phyloP scores from a whole-genome alignment of 2,329 filamentous ascomycete genomes.

The Pyrenophora graminea region DNA sequence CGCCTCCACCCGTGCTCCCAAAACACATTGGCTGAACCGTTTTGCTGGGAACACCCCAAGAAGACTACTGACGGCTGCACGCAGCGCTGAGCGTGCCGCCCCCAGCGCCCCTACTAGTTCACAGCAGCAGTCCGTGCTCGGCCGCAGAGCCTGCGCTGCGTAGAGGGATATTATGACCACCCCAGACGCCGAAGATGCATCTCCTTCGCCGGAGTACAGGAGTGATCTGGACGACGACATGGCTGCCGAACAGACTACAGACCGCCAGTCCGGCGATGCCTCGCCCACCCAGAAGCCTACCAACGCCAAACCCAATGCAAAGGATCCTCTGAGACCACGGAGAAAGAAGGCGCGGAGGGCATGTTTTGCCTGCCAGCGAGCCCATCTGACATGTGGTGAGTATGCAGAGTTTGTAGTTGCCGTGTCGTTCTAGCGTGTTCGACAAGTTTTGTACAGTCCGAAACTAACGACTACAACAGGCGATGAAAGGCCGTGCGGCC shows the following conservation, averaged over 20 bases:
- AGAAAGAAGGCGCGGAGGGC: slow-evolving; percentile 95
- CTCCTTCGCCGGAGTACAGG: slow-evolving; percentile 54
- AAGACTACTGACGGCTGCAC: slow-evolving; percentile 46
- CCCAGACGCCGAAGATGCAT: slow-evolving; percentile 54
- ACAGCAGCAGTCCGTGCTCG: slow-evolving; percentile 41
- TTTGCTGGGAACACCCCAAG: slow-evolving; percentile 37
- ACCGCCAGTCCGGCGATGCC: slow-evolving; percentile 45
- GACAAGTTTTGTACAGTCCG: not conserved
- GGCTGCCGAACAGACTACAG: slow-evolving; percentile 49
- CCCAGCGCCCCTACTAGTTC: slow-evolving; percentile 36
- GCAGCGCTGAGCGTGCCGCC: slow-evolving; percentile 48
- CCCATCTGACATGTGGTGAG: slow-evolving; percentile 98
- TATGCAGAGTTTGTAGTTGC: slow-evolving; percentile 29
- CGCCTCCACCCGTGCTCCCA: slow-evolving; percentile 37
- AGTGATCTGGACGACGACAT: slow-evolving; percentile 49
- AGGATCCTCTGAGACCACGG: slow-evolving; percentile 85
- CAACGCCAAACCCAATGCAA: slow-evolving; percentile 61
- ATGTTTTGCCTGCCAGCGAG: slow-evolving; percentile 95
- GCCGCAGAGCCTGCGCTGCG: slow-evolving; percentile 26
- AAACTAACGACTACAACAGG: slow-evolving; percentile 58
- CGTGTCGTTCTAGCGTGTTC: not conserved
- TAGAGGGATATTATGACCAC: slow-evolving; percentile 53
- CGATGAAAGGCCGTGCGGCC: slow-evolving; percentile 89
- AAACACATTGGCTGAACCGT: slow-evolving; percentile 46
- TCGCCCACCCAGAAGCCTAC: slow-evolving; percentile 37